phyloP scores from a whole-genome alignment of 1,139 yeast species.

The Saccharomyces pastorianus region DNA sequence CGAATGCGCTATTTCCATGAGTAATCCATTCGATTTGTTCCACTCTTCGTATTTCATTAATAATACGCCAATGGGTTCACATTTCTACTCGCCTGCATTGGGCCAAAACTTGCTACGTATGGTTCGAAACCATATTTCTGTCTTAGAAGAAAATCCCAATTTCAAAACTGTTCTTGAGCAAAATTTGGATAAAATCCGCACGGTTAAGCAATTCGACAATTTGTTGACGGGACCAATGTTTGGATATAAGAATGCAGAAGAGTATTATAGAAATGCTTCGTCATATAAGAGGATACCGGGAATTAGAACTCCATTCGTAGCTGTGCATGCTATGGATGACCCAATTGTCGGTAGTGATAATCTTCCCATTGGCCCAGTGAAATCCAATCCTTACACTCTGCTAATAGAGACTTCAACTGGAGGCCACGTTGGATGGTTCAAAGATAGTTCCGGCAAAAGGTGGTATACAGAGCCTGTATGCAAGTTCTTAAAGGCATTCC shows the following conservation, averaged over 20 bases:
- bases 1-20: slow-evolving; percentile 44
- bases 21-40: slow-evolving; percentile 45
- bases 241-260: slow-evolving; percentile 47
- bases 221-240: slow-evolving; percentile 46
- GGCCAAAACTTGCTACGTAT: slow-evolving; percentile 42
- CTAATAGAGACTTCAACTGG: slow-evolving; percentile 52
- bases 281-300: slow-evolving; percentile 43
- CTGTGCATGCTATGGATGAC: slow-evolving; percentile 47
- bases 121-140: slow-evolving; percentile 38
- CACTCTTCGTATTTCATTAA: slow-evolving; percentile 40
- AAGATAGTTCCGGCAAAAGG: slow-evolving; percentile 38
- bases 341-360: slow-evolving; percentile 43
- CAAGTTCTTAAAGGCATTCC: slow-evolving; percentile 29
- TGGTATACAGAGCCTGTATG: slow-evolving; percentile 45
- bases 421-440: slow-evolving; percentile 59
- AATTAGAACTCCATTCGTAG: slow-evolving; percentile 46
- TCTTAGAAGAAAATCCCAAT: slow-evolving; percentile 28
- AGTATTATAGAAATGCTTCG: slow-evolving; percentile 48
- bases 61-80: slow-evolving; percentile 38
- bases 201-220: slow-evolving; percentile 43
- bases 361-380: slow-evolving; percentile 27
- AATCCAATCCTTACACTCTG: slow-evolving; percentile 47
- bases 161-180: slow-evolving; percentile 14
- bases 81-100: slow-evolving; percentile 48
- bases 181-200: slow-evolving; percentile 16